Evolutionary conservation across 2,329 filamentous ascomycete species (phyloP), one percentile per base, ranked within the genome.

Genomic region (Tolypocladium amazonense): DNA sequence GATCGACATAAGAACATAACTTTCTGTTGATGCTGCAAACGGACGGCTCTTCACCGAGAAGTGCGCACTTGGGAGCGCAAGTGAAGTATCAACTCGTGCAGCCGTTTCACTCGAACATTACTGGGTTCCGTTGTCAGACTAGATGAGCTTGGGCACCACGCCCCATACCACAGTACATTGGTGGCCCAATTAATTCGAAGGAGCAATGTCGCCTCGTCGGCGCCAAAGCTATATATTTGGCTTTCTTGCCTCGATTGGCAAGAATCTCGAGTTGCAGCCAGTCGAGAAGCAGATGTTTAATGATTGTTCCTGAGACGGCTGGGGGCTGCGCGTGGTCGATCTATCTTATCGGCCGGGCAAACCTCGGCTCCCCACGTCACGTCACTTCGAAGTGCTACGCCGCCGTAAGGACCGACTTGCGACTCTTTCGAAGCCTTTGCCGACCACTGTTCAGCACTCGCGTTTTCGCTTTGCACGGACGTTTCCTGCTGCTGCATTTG

Each of bases 311-410:
- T 45, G 18, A 23, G 39, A 23, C 41, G 41, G n/a, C 41, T 3
- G 11, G 15, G 1, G 43, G 43, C n/a, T 11, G 39, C 43, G 4
- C 52, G 20, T n/a, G 23, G 23, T 35, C 18, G 53, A 23, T 38
- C 35, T 30, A 30, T n/a, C 55, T 23, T 33, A 33, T n/a, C 55
- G 4, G 27, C 27, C 62, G 63, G 62, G 39, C 35, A 60, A 63
- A 64, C 63, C 58, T 63, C 63, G 62, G 63, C 59, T 62, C 47
- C 56, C 56, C 56, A 43, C 53, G 55, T 56, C 57, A 54, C 57
- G 30, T 37, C 38, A 30, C 58, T 35, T 56, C 50, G 50, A n/a
- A 20, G 47, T 52, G 15, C 18, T 55, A 14, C 18, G 45, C 12
- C 14, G 47, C 14, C 7, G 18, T 23, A 25, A 23, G 41, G 25